Conservation (phyloP, 768 basidiomycete species). For the Austroboletus eburneus region DNA sequence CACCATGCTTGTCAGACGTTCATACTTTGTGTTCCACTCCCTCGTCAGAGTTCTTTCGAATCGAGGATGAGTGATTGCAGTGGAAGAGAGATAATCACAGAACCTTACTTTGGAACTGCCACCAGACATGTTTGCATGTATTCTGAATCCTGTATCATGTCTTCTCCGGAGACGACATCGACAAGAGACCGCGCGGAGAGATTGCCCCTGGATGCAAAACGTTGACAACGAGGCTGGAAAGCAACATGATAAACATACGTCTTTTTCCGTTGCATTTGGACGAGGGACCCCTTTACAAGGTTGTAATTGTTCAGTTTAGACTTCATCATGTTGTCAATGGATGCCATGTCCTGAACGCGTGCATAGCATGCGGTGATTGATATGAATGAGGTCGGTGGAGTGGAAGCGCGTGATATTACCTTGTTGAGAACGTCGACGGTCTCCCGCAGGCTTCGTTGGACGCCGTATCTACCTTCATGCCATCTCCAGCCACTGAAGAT, state of each 20-base stretch:
- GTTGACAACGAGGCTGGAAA: slow-evolving; percentile 6
- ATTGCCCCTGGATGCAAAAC: slow-evolving; percentile 63
- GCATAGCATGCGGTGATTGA: slow-evolving; percentile 19
- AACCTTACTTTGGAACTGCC: slow-evolving; percentile 85
- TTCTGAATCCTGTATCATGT: slow-evolving; percentile 87
- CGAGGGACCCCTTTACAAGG: slow-evolving; percentile 86
- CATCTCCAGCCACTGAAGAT: slow-evolving; percentile 82
- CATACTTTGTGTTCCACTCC: slow-evolving; percentile 89
- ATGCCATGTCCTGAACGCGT: slow-evolving; percentile 71
- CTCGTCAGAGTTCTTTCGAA: slow-evolving; percentile 64
- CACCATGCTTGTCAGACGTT: slow-evolving; percentile 82
- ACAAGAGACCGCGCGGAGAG: slow-evolving; percentile 85
- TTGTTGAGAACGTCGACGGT: slow-evolving; percentile 82
- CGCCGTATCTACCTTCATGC: slow-evolving; percentile 89
- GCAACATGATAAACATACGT: slow-evolving; percentile 47
- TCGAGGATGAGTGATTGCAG: slow-evolving; percentile 16
- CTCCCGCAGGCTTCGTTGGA: slow-evolving; percentile 77
- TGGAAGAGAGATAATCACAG: slow-evolving; percentile 8
- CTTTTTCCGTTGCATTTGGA: slow-evolving; percentile 92
- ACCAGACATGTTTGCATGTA: slow-evolving; percentile 91
- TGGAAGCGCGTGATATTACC: slow-evolving; percentile 40
- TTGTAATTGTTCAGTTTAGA: slow-evolving; percentile 89
- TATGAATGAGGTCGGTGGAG: slow-evolving; percentile 17
- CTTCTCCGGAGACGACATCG: slow-evolving; percentile 77
- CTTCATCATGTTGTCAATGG: slow-evolving; percentile 94